Conservation (phyloP, 495 filamentous ascomycete genomes). For the Cairneyella variabilis region DNA sequence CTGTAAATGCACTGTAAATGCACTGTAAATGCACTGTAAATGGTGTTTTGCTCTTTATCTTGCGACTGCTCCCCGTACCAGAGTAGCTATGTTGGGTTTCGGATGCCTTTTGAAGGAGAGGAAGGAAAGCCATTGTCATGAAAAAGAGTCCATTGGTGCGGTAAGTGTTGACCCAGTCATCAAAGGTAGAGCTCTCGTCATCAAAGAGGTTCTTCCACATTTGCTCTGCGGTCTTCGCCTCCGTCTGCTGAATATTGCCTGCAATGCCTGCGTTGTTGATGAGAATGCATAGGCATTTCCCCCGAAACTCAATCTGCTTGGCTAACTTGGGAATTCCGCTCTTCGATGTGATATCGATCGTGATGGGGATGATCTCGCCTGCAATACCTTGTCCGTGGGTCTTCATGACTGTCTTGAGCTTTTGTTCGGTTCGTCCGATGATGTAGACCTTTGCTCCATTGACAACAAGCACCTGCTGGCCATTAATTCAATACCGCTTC, state of each 20-base stretch:
- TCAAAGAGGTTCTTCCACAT: slow-evolving; percentile 26
- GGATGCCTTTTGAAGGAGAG: slow-evolving; percentile 43
- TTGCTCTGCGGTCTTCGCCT: slow-evolving; percentile 35
- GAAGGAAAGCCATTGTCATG: slow-evolving; percentile 48
- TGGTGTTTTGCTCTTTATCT: no score
- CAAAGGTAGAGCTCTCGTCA: slow-evolving; percentile 19
- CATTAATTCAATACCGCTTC: slow-evolving; percentile 61
- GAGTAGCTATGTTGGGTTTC: slow-evolving; percentile 37
- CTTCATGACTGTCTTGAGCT: slow-evolving; percentile 46
- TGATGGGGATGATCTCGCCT: slow-evolving; percentile 29
- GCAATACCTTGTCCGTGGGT: slow-evolving; percentile 24
- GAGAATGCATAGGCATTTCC: slow-evolving; percentile 40
- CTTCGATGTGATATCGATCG: slow-evolving; percentile 18
- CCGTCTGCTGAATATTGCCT: slow-evolving; percentile 26
- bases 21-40: no score
- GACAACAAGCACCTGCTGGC: slow-evolving; percentile 51
- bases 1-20: no score
- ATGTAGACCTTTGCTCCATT: slow-evolving; percentile 65
- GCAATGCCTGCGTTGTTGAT: slow-evolving; percentile 49
- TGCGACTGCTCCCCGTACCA: no score
- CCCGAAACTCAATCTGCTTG: slow-evolving; percentile 24
- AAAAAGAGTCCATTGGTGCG: slow-evolving; percentile 51
- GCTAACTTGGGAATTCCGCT: slow-evolving; percentile 17
- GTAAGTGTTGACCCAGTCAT: slow-evolving; percentile 46
- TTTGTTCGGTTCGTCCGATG: slow-evolving; percentile 53